Evolutionary conservation across 2,329 filamentous ascomycete species (phyloP).

Genomic region (Talaromyces amestolkiae): DNA sequence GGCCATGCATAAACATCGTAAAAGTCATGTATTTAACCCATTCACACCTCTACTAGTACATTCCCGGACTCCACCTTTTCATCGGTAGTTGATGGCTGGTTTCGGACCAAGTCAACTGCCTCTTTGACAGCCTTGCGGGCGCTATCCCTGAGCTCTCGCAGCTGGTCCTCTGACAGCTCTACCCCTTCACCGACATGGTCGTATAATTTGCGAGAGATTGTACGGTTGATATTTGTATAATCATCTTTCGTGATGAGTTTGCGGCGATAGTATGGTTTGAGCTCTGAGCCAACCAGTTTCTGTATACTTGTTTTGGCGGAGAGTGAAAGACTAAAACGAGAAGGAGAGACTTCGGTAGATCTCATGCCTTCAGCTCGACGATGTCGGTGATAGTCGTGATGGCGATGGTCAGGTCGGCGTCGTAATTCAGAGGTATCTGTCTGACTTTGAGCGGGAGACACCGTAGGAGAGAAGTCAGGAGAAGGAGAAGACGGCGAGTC

Average conservation of each 20-base stretch:
- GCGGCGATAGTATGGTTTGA: constrained; percentile 79
- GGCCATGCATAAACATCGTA: constrained; percentile 16
- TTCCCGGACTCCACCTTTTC: constrained; percentile 1
- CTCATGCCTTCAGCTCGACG: constrained; percentile 26
- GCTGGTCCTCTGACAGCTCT: constrained; percentile 63
- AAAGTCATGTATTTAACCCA: background rate
- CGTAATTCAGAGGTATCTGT: constrained; percentile 17
- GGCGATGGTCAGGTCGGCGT: constrained; percentile 21
- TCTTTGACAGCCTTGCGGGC: constrained; percentile 75
- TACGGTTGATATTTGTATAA: constrained; percentile 88
- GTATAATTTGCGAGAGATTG: constrained; percentile 85
- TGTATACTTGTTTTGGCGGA: constrained; percentile 86
- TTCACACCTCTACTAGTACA: background rate
- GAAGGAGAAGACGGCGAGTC: constrained; percentile 56
- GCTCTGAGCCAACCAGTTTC: constrained; percentile 76
- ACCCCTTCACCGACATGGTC: constrained; percentile 58
- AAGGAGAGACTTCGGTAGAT: constrained; percentile 66
- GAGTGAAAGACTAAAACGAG: constrained; percentile 65
- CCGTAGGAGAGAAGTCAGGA: constrained; percentile 69
- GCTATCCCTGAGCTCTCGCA: constrained; percentile 70
- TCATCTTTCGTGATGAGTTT: constrained; percentile 80
- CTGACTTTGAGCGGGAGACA: constrained; percentile 44
- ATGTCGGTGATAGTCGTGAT: background rate
- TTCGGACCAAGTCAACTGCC: constrained; percentile 55
- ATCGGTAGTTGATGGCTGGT: background rate